These are phyloP conservation scores for Rostrohypoxylon terebratum DNA, from an alignment of 495 filamentous ascomycete species.

Conservation along the genomic window DNA sequence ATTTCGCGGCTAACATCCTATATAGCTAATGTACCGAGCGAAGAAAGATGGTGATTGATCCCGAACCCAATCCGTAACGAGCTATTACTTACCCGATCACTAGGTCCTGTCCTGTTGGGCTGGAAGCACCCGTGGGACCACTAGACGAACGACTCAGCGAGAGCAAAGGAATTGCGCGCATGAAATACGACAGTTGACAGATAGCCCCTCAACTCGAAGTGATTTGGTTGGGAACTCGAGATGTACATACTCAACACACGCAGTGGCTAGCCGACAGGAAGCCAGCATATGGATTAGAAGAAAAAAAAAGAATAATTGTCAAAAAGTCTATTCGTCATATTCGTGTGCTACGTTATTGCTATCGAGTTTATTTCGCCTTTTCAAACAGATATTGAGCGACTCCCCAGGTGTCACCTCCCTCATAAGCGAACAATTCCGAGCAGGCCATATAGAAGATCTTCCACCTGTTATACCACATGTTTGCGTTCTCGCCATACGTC, in stretches of 20 bases:
- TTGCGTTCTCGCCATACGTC: constrained; percentile 67
- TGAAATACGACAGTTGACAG: constrained; percentile 15
- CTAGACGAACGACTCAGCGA: constrained; percentile 61
- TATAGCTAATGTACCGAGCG: constrained; percentile 91
- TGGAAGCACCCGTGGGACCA: constrained; percentile 99
- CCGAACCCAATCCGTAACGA: constrained; percentile 18
- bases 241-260: constrained; percentile 26
- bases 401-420: constrained; percentile 72
- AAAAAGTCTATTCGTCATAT: constrained; percentile 20
- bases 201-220: background rate
- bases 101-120: constrained; percentile 80
- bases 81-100: constrained; percentile 43
- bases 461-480: constrained; percentile 73
- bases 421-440: constrained; percentile 71
- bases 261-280: background rate
- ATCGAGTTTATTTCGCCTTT: constrained; percentile 53
- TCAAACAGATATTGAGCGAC: constrained; percentile 72
- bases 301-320: constrained; percentile 26
- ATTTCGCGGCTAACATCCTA: constrained; percentile 9
- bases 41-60: constrained; percentile 80
- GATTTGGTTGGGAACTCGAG: background rate
- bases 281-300: background rate
- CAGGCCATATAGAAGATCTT: constrained; percentile 77
- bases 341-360: constrained; percentile 23
- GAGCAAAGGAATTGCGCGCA: constrained; percentile 5